Evolutionary conservation across 2,329 filamentous ascomycete species (phyloP).

Genomic region (Sodiomyces alkalinus): DNA sequence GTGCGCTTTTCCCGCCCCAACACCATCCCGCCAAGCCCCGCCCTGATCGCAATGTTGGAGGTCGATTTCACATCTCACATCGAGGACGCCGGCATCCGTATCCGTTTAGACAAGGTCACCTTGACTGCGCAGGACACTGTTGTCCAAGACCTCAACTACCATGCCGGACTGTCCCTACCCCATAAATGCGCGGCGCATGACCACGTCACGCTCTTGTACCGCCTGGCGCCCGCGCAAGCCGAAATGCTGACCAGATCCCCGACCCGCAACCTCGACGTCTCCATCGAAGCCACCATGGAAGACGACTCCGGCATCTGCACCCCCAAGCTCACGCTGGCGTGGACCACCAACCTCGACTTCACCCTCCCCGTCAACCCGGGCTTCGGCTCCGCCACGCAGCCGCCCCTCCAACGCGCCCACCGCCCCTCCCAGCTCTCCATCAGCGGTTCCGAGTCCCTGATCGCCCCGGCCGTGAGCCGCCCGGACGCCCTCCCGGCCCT

Average conservation of each 20-base stretch:
- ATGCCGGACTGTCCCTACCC: constrained; percentile 35
- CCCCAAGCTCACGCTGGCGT: constrained; percentile 48
- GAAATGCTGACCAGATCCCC: constrained; percentile 29
- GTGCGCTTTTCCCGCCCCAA: constrained; percentile 56
- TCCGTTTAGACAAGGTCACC: constrained; percentile 43
- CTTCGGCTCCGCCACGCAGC: constrained; percentile 39
- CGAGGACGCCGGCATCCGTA: constrained; percentile 25
- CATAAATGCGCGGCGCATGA: constrained; percentile 54
- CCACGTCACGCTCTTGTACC: constrained; percentile 62
- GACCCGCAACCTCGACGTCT: constrained; percentile 39
- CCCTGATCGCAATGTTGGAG: constrained; percentile 56
- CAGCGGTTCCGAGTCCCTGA: constrained; percentile 37
- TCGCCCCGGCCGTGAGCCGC: constrained; percentile 39
- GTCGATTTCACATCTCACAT: constrained; percentile 59
- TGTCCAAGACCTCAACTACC: constrained; percentile 40
- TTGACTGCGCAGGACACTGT: constrained; percentile 41
- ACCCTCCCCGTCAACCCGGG: constrained; percentile 48
- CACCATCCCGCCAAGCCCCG: constrained; percentile 38
- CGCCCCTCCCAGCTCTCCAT: constrained; percentile 51
- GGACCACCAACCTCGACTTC: constrained; percentile 57
- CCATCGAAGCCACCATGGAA: constrained; percentile 43
- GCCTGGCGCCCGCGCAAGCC: constrained; percentile 37
- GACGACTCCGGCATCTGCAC: constrained; percentile 40
- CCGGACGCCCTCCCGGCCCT: constrained; percentile 46
- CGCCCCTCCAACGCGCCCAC: constrained; percentile 46